Percentiles rank a stretch among this genome's conserved stretches.
Evolutionary conservation across 176 grass and related monocot species (phyloP).

Genomic region (Cymbopogon citratus): DNA sequence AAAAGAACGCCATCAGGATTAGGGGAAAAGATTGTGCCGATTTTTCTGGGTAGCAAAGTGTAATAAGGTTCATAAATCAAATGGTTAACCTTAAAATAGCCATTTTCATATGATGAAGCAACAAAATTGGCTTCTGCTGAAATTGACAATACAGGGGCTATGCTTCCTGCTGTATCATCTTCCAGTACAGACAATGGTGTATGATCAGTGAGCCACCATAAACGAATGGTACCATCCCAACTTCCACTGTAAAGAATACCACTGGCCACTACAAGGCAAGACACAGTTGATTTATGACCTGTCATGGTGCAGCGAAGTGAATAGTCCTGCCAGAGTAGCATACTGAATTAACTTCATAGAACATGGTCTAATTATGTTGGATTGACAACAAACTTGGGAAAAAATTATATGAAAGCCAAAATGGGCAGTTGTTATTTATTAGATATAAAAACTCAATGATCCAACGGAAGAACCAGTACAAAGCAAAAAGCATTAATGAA

Average conservation of each 20-base stretch:
- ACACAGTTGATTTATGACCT: slow-evolving; percentile 88
- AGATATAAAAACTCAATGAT: not conserved
- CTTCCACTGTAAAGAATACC: slow-evolving; percentile 94
- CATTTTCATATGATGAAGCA: slow-evolving; percentile 81
- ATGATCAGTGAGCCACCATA: slow-evolving; percentile 94
- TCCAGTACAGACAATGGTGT: slow-evolving; percentile 70
- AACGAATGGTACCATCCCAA: slow-evolving; percentile 87
- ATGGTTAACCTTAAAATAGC: slow-evolving; percentile 70
- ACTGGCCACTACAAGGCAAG: slow-evolving; percentile 60
- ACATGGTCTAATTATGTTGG: not conserved
- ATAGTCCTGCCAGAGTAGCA: slow-evolving; percentile 63
- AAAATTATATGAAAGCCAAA: not conserved
- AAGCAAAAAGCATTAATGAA: slow-evolving; percentile 5
- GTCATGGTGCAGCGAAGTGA: slow-evolving; percentile 76
- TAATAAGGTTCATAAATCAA: not conserved
- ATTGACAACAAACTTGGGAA: not conserved
- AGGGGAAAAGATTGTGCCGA: not conserved
- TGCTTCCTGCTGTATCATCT: slow-evolving; percentile 52
- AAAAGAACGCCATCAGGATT: slow-evolving; percentile 11
- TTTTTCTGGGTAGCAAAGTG: not conserved
- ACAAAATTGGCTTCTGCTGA: slow-evolving; percentile 53
- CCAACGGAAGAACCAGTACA: not conserved
- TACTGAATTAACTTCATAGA: slow-evolving; percentile 28
- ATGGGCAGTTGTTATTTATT: not conserved
- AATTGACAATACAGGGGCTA: slow-evolving; percentile 82